Evolutionary conservation across 805 yeast genomes (phyloP).

Genomic region (Komagataella phaffii): DNA sequence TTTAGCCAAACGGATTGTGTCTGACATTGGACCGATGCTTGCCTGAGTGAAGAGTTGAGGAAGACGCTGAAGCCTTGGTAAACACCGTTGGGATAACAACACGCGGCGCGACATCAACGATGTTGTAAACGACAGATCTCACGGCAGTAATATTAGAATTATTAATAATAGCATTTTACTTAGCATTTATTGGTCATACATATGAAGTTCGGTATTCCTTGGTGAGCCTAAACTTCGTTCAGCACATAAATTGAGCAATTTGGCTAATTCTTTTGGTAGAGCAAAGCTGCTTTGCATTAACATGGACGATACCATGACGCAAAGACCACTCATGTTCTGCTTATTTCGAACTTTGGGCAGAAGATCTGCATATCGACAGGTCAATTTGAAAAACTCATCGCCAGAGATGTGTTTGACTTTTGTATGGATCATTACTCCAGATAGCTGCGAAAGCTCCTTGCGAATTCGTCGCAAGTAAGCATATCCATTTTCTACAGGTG

Average conservation of each 20-base stretch:
- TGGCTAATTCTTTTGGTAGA: conserved; percentile 41
- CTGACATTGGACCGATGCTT: background rate
- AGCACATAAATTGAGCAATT: conserved; percentile 37
- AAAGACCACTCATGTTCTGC: conserved; percentile 41
- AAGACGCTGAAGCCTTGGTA: background rate
- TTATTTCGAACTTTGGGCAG: conserved; percentile 25
- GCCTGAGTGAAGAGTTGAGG: background rate
- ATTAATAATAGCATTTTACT: background rate
- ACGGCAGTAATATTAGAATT: background rate
- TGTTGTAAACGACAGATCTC: background rate
- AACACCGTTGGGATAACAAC: background rate
- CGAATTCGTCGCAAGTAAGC: conserved; percentile 36
- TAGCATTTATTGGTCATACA: background rate
- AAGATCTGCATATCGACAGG: conserved; percentile 25
- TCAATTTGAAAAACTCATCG: conserved; percentile 24
- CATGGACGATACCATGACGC: conserved; percentile 28
- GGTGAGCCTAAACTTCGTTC: conserved; percentile 34
- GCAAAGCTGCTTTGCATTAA: conserved; percentile 36
- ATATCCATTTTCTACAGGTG: conserved; percentile 34
- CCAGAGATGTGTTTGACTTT: conserved; percentile 20
- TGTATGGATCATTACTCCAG: conserved; percentile 18
- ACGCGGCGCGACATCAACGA: background rate
- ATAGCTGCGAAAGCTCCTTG: conserved; percentile 20
- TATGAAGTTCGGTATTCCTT: background rate
- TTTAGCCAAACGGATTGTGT: background rate